A percentile compares a stretch with the other conserved stretches of the same genome.
These are phyloP conservation scores for Herpetospermum pedunculosum DNA, from an alignment of 306 rosid genomes.

Conservation along the genomic window DNA sequence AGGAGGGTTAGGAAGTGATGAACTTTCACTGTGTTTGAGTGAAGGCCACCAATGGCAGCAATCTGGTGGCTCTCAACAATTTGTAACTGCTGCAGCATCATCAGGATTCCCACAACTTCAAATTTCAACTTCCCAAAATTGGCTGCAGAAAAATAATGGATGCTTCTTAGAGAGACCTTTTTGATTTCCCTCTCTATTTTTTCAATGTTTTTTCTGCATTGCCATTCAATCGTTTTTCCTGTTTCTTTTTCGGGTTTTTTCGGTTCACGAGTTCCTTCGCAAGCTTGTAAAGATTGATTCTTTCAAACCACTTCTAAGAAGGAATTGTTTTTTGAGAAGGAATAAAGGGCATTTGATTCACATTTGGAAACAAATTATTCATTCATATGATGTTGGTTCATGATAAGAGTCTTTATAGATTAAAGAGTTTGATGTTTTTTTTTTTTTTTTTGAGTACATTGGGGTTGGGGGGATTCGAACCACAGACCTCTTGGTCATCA, in stretches of 20 bases:
- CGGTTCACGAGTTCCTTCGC: neutral
- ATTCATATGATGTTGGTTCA: neutral
- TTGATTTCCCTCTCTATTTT: conserved; percentile 7
- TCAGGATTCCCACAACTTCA: conserved; percentile 80
- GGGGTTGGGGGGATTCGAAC: too few relatives aligned
- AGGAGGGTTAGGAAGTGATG: conserved; percentile 42
- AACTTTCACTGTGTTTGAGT: conserved; percentile 40
- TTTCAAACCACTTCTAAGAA: neutral
- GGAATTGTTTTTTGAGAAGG: neutral
- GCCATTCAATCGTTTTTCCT: neutral
- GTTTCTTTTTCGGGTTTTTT: neutral
- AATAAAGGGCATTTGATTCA: neutral
- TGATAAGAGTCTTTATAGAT: neutral
- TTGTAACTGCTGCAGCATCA: conserved; percentile 98
- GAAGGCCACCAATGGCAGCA: conserved; percentile 37
- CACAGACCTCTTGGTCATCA: too few relatives aligned
- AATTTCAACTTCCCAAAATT: conserved; percentile 22
- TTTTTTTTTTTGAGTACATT: too few relatives aligned
- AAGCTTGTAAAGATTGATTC: neutral
- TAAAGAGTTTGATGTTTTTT: too few relatives aligned
- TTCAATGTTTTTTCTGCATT: neutral
- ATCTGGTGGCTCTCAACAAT: conserved; percentile 33
- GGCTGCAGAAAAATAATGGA: conserved; percentile 62
- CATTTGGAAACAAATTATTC: neutral
- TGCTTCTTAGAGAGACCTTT: conserved; percentile 47